Evolutionary conservation across 129 eudicot genomes (phyloP).

Genomic region (Chrysanthemum seticuspe): DNA sequence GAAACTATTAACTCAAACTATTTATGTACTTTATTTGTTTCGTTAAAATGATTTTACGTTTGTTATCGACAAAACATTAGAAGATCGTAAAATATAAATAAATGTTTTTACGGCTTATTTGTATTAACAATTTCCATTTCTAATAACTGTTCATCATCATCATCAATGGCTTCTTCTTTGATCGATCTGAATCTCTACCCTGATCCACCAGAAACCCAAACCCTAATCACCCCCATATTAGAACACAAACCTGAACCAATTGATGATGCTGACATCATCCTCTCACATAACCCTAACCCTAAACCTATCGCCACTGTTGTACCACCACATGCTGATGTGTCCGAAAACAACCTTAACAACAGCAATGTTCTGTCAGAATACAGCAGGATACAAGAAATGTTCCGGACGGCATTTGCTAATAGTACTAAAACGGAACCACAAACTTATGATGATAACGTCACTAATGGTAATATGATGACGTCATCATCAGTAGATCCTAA

Average conservation of each 20-base stretch:
- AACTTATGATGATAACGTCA: slow-evolving; percentile 7
- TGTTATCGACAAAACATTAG: too few species aligned
- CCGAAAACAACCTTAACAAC: background rate
- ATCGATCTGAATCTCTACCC: slow-evolving; percentile 51
- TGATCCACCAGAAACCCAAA: slow-evolving; percentile 26
- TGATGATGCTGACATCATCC: background rate
- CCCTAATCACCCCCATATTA: slow-evolving; percentile 36
- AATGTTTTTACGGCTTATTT: too few species aligned
- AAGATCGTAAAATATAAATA: too few species aligned
- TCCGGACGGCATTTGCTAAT: slow-evolving; percentile 45
- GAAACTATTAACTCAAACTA: too few species aligned
- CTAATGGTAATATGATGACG: background rate
- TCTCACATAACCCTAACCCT: slow-evolving; percentile 16
- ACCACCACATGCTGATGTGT: background rate
- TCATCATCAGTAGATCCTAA: slow-evolving; percentile 31
- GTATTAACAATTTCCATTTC: too few species aligned
- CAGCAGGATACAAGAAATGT: slow-evolving; percentile 53
- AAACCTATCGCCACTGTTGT: slow-evolving; percentile 11
- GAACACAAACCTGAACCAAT: slow-evolving; percentile 59
- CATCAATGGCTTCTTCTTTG: slow-evolving; percentile 22
- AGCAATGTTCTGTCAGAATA: slow-evolving; percentile 38
- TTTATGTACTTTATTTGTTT: too few species aligned
- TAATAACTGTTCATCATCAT: too few species aligned
- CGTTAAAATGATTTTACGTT: too few species aligned
- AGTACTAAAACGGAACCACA: background rate